phyloP scores from a whole-genome alignment of 768 basidiomycete species.

The Candolleomyces aberdarensis region DNA sequence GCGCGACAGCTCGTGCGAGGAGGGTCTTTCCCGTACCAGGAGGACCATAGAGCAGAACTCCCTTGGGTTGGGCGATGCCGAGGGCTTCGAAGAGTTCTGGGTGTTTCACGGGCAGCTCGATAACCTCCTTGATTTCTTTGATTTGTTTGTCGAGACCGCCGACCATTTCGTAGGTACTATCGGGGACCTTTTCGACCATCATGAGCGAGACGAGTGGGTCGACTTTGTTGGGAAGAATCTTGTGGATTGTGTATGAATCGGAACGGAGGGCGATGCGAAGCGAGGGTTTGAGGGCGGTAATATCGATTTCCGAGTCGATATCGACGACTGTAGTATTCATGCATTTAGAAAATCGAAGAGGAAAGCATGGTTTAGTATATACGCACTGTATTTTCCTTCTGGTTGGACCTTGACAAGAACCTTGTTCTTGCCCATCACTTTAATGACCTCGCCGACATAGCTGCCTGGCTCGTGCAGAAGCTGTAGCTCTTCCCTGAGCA shows the following conservation, averaged over 20 bases:
- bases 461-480: conserved; percentile 92
- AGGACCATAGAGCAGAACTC: conserved; percentile 92
- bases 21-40: conserved; percentile 97
- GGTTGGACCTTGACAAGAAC: conserved; percentile 98
- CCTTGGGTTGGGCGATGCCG: conserved; percentile 96
- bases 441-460: conserved; percentile 97
- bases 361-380: background rate
- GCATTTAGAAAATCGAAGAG: background rate
- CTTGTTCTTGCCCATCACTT: conserved; percentile 99
- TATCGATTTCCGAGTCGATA: conserved; percentile 82
- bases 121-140: conserved; percentile 96
- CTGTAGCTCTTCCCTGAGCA: conserved; percentile 90
- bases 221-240: conserved; percentile 95
- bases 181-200: conserved; percentile 99
- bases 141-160: conserved; percentile 98
- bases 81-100: conserved; percentile 95
- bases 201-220: conserved; percentile 97
- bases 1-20: conserved; percentile 91
- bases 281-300: conserved; percentile 74
- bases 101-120: conserved; percentile 96
- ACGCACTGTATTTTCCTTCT: conserved; percentile 97
- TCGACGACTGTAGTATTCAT: conserved; percentile 73
- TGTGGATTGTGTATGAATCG: conserved; percentile 95
- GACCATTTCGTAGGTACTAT: conserved; percentile 99
- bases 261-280: conserved; percentile 94